These are phyloP conservation scores for Chaetomidium leptoderma DNA, from an alignment of 495 filamentous ascomycete species.

Conservation along the genomic window DNA sequence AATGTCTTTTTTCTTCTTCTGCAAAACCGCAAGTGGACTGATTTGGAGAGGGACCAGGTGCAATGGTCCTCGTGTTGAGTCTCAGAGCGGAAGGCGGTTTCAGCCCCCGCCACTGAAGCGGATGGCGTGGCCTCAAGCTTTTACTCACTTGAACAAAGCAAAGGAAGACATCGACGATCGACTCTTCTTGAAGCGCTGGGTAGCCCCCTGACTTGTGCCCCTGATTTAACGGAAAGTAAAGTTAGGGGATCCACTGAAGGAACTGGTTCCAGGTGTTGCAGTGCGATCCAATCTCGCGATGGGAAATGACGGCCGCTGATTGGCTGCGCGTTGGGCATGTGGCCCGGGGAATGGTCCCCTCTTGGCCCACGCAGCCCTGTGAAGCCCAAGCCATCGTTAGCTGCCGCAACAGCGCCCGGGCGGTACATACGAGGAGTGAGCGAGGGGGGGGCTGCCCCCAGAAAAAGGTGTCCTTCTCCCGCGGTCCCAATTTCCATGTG, in stretches of 20 bases:
- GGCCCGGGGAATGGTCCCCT: constrained; percentile 10
- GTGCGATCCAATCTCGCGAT: constrained; percentile 31
- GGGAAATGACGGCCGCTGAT: constrained; percentile 23
- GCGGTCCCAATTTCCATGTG: no score
- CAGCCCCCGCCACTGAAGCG: no score
- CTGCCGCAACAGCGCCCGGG: constrained; percentile 6
- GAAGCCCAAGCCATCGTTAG: constrained; percentile 6
- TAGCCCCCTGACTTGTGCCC: constrained; percentile 7
- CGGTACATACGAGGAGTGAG: neutral
- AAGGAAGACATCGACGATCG: no score
- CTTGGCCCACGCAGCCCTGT: constrained; percentile 11
- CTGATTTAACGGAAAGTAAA: constrained; percentile 9
- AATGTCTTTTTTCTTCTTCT: no score
- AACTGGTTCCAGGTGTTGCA: constrained; percentile 8
- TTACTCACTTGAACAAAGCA: no score
- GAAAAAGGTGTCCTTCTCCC: constrained; percentile 20
- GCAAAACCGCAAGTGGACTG: no score
- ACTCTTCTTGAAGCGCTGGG: neutral
- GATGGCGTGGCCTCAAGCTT: no score
- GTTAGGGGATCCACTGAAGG: constrained; percentile 7
- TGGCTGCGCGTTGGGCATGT: constrained; percentile 19
- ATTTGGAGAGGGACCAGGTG: no score
- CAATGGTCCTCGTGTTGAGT: no score
- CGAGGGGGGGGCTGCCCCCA: no score
- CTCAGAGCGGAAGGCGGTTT: no score